Base-by-base conservation (phyloP, 192 early-diverging fungal species). In the Globomyces pollinis-pini region DNA sequence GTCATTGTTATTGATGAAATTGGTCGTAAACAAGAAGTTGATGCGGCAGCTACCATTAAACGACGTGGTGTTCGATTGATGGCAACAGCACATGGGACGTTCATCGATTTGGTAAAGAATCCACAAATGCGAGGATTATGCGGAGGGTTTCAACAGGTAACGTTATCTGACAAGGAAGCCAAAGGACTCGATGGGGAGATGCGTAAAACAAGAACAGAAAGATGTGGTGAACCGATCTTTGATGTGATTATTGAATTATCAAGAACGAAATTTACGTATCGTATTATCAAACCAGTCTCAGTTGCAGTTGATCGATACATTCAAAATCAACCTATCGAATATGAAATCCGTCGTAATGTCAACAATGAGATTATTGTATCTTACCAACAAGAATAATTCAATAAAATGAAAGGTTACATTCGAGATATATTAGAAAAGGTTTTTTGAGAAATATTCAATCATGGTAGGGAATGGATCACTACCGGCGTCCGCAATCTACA, bases 1-100 rank as follows among this genome's bases (percentile, higher is more conserved):
- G 20, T 24, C 18, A 41, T 55, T 4, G 28, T 55, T 6, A 55
- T 55, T 29, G 53, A 55, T 33, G 53, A 55, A 29, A 55, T 55
- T 55, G 53, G 53, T 2, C 36, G 53, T 16, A 12, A 16, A 38
- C 8, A 38, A 16, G 53, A 55, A 55, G 53, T 55, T 7, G 32
- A 23, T 2, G 53, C 53, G 1, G 53, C 53, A 4, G 4, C 12
- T 2, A 55, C 53, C 21, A 31, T 55, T 34, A 29, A 26, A 4
- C 53, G 32, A 41, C 53, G 53, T 33, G 41, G 41, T 33, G 53
- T 55, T 38, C 36, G 53, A 4, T 9, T 55, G 3, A 5, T 55
- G 5, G 53, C 53, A 4, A 24, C 38, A 26, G 53, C 53, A 9
- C 53, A 55, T 55, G 53, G 53, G 2, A 9, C 9, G 5, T 55